Base-by-base conservation (phyloP, 1,284 basidiomycete genomes). In the Garcileccinum viscosum region DNA sequence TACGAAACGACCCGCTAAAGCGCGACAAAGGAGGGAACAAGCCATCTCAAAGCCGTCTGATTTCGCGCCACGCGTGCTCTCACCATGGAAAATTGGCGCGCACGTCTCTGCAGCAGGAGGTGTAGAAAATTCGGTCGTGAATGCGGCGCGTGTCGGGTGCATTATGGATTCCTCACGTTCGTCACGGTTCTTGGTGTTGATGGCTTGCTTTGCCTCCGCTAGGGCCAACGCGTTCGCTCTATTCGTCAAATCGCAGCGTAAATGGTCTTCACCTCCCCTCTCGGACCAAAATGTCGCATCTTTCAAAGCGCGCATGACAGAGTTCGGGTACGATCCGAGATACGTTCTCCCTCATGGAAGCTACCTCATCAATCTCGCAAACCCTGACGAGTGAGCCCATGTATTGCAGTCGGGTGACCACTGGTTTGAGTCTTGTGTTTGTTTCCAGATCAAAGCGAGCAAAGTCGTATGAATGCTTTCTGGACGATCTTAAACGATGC, bases 311-410 rank as follows among this genome's bases (percentile, higher is more conserved):
- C 83, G 87, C 27, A 84, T 94, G 85, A 76, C 82, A 67, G 82
- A 84, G 35, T 86, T 90, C 71, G 86, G 87, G 1, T 95, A 94
- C 75, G 81, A 84, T 1, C 80, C 86, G 3, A 81, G 83, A 35
- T 82, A 90, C 69, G 86, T 95, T 3, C 82, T 96, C 6, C 94
- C 94, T 0, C 95, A 96, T 72, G 94, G 94, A 24, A 95, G 89
- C 76, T 97, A 96, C 76, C 86, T 97, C 37, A 88, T 96, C 69
- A 96, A 96, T 76, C 84, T 96, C 0, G 95, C 90, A 7, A 95
- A 96, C 75, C 92, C 93, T 0, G 93, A 95, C 71, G 73, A 74
- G 93, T 93, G 67, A 69, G 90, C 81, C 5, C 33, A 12, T 37
- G 32, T 60, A 56, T 65, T 9, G 22, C 12, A 32, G 2, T 5